phyloP scores from a whole-genome alignment of 2,329 filamentous ascomycete genomes.

The Karstenula rhodostoma region DNA sequence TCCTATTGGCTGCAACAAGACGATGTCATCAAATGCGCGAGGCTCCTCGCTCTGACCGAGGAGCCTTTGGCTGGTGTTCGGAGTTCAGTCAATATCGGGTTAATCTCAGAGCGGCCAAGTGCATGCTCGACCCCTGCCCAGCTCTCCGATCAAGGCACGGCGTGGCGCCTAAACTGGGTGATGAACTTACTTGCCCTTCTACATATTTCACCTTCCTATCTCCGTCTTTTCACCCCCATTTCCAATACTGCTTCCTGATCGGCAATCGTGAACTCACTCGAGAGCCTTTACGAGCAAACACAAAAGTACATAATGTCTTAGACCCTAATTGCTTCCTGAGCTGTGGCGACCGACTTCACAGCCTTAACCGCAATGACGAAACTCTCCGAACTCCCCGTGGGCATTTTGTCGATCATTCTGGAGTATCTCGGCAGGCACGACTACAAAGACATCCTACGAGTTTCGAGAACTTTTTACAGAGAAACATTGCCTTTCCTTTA shows the following conservation, averaged over 20 bases:
- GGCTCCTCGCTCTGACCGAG: slow-evolving; percentile 15
- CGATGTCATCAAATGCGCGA: slow-evolving; percentile 4
- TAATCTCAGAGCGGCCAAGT: slow-evolving; percentile 24
- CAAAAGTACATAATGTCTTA: slow-evolving; percentile 17
- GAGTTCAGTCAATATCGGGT: slow-evolving; percentile 21
- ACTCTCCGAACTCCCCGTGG: slow-evolving; percentile 28
- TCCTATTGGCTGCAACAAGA: slow-evolving; percentile 10
- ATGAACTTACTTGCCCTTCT: slow-evolving; percentile 14
- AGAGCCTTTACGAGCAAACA: not conserved
- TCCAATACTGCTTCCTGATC: slow-evolving; percentile 17
- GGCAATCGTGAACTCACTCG: slow-evolving; percentile 5
- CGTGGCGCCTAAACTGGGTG: slow-evolving; percentile 25
- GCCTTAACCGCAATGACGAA: slow-evolving; percentile 23
- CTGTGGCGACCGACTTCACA: not conserved
- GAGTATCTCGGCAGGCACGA: slow-evolving; percentile 27
- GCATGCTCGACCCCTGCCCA: slow-evolving; percentile 5
- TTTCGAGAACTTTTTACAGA: slow-evolving; percentile 24
- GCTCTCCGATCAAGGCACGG: slow-evolving; percentile 20
- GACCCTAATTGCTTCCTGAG: not conserved
- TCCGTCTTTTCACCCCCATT: slow-evolving; percentile 12
- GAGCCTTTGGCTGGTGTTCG: slow-evolving; percentile 17
- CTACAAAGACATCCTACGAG: slow-evolving; percentile 22
- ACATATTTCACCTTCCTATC: slow-evolving; percentile 21
- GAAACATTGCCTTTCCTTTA: slow-evolving; percentile 28
- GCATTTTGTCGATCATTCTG: slow-evolving; percentile 23